Percentiles rank a stretch among this genome's conserved stretches.
These are phyloP conservation scores for Penicillium tannophilum DNA, from an alignment of 495 filamentous ascomycete species.

Conservation along the genomic window DNA sequence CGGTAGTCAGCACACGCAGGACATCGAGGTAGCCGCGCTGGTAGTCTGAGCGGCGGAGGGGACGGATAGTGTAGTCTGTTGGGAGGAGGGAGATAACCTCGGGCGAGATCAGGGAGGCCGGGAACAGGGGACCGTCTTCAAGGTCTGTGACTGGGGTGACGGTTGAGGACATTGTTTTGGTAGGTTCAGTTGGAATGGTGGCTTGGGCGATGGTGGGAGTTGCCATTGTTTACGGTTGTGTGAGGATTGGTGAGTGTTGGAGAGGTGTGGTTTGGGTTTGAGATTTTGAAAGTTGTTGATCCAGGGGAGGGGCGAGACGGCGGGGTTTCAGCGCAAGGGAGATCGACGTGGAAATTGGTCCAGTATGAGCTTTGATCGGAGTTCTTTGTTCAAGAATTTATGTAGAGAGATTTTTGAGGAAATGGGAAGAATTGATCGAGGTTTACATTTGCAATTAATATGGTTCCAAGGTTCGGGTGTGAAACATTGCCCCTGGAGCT, in stretches of 20 bases:
- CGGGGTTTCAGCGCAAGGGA: constrained; percentile 24
- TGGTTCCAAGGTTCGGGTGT: constrained; percentile 13
- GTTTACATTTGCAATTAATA: constrained; percentile 8
- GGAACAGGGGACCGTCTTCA: constrained; percentile 69
- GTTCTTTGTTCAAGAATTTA: not conserved
- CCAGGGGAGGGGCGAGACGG: constrained; percentile 22
- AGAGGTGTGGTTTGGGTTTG: constrained; percentile 5
- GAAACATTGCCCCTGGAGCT: constrained; percentile 17
- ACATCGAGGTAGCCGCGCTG: constrained; percentile 78
- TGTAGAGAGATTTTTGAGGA: not conserved
- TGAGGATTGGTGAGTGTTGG: constrained; percentile 3
- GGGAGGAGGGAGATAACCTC: constrained; percentile 71
- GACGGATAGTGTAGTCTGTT: constrained; percentile 78
- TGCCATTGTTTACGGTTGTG: constrained; percentile 14
- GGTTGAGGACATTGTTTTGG: constrained; percentile 32
- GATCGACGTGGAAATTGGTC: constrained; percentile 15
- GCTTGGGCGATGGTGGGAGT: constrained; percentile 16
- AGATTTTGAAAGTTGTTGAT: constrained; percentile 2
- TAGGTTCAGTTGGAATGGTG: constrained; percentile 21
- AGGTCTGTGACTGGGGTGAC: constrained; percentile 50
- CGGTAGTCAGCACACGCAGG: constrained; percentile 86
- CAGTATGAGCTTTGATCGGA: not conserved
- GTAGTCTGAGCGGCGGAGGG: constrained; percentile 78
- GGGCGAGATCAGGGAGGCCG: constrained; percentile 73
- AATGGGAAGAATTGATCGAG: not conserved